Evolutionary conservation across 2,329 filamentous ascomycete genomes (phyloP), one percentile per base, ranked within the genome.

Genomic region (Corniculantispora saksenae): DNA sequence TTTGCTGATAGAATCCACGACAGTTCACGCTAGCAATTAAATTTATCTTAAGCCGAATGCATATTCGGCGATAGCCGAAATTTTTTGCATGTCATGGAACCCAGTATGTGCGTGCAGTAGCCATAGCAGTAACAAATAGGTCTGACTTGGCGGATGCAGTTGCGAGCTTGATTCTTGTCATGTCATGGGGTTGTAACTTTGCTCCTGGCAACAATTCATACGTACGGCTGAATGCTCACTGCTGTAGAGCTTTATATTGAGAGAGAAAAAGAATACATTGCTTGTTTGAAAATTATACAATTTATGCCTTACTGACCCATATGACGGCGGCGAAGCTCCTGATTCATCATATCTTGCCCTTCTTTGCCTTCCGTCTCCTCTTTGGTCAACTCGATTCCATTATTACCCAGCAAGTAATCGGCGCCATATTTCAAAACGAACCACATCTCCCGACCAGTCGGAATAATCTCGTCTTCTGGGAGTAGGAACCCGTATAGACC

Each of bases 401-500:
- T 89, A 70, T 90, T 89, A 1, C 88, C 87, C 17, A 92, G 80
- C 65, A 95, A 80, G 72, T 92, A 97, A 70, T 91, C 88, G 2
- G 92, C 93, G 72, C 97, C 89, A 71, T 94, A 94, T 73, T 94
- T 86, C 67, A 97, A 83, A 0, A 93, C 92, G 69, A 91, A 90
- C 69, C 94, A 88, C 48, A 94, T 86, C 77, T 99, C 95, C 76
- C 94, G 89, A 10, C 95, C 94, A 0, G 92, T 95, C 0, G 94
- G 93, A 2, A 97, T 82, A 66, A 98, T 98, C 66, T 96, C 86
- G 65, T 95, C 90, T 65, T 86, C 89, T 0, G 95, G 95, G 4
- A 98, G 81, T 56, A 99, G 80, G 75, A 98, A 99, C 0, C 95
- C 95, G 75, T 98, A 98, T 75, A 89, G 95, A 12, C 95, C 95